Base-by-base conservation (phyloP, 257 asterid species). In the Jasminum sambac region DNA sequence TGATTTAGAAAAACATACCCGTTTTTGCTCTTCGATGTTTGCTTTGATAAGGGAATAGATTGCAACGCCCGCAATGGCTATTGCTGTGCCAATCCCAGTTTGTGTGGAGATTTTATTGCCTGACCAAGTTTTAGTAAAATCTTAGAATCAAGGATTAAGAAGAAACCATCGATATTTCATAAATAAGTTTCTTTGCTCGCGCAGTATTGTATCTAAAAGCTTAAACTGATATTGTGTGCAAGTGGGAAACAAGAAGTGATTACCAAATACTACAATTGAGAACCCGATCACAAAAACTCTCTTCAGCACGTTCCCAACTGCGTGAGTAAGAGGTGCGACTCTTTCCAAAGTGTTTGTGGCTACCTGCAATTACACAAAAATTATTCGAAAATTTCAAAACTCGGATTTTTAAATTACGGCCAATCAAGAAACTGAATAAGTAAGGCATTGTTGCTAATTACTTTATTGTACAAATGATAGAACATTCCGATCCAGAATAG, bases 401-500 rank as follows among this genome's bases (percentile, higher is more conserved):
- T 48, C 11, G 3, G 24, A 48, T 48, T 16, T 14, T 48, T 1
- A 2, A 46, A 6, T 48, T 17, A 48, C 17, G 11, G 8, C 17
- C 23, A 16, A n/a, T 16, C 57, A 46, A 52, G 26, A 52, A 52
- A 26, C 60, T 52, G 21, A 46, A 64, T 8, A 2, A 21, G 4
- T 23, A 21, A 24, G 11, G 39, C 8, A 11, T 41, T 6, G 12
- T 40, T 12, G 0, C 34, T 8, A n/a, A n/a, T n/a, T 66, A 83
- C 91, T 87, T 86, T 88, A 61, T 86, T 86, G 87, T 86, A 86
- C 67, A 86, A 74, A 76, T 86, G 91, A 68, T 86, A 86, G 83
- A 85, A 85, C 91, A 86, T 74, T 77, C 91, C 89, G 71, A 84
- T 86, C 89, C 82, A 86, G 80, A 84, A 86, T 6, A 86, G 88